Conservation (phyloP, 2,329 filamentous ascomycete genomes). For the Pseudocercospora pini-densiflorae region DNA sequence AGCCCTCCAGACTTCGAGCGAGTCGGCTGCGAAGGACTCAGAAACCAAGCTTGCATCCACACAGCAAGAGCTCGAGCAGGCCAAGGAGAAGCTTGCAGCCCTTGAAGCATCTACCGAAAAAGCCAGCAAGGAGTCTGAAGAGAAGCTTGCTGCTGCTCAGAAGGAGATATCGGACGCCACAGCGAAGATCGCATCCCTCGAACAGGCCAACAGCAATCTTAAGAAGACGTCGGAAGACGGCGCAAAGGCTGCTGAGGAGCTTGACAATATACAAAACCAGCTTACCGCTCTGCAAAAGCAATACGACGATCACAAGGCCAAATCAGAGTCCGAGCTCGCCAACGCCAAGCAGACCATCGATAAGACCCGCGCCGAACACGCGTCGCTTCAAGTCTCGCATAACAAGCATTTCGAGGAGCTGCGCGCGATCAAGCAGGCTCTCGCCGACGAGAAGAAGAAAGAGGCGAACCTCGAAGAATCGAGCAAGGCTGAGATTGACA, state of each 20-base stretch:
- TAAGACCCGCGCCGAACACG: conserved; percentile 26
- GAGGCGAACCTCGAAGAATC: conserved; percentile 16
- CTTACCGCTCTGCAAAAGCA: conserved; percentile 24
- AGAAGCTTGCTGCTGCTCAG: conserved; percentile 17
- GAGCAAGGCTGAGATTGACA: conserved; percentile 18
- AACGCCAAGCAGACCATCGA: conserved; percentile 28
- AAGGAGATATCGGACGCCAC: conserved; percentile 25
- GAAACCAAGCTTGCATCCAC: conserved; percentile 21
- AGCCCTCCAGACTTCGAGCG: conserved; percentile 16
- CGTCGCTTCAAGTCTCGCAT: conserved; percentile 29
- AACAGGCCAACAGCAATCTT: conserved; percentile 23
- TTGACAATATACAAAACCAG: conserved; percentile 22
- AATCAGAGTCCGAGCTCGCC: conserved; percentile 20
- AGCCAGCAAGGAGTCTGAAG: conserved; percentile 15
- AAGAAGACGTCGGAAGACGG: conserved; percentile 25
- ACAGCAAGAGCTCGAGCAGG: conserved; percentile 24
- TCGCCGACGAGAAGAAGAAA: conserved; percentile 24
- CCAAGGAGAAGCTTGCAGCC: conserved; percentile 23
- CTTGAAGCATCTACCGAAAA: conserved; percentile 18
- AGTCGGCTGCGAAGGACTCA: conserved; percentile 21
- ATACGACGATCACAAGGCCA: conserved; percentile 27
- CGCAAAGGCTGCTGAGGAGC: conserved; percentile 22
- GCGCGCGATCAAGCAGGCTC: conserved; percentile 20
- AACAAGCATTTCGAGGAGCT: conserved; percentile 32
- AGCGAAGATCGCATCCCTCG: conserved; percentile 24